Percentiles rank a stretch among this genome's conserved stretches.
Evolutionary conservation across 768 basidiomycete species (phyloP).

Genomic region (Plicaturopsis crispa): DNA sequence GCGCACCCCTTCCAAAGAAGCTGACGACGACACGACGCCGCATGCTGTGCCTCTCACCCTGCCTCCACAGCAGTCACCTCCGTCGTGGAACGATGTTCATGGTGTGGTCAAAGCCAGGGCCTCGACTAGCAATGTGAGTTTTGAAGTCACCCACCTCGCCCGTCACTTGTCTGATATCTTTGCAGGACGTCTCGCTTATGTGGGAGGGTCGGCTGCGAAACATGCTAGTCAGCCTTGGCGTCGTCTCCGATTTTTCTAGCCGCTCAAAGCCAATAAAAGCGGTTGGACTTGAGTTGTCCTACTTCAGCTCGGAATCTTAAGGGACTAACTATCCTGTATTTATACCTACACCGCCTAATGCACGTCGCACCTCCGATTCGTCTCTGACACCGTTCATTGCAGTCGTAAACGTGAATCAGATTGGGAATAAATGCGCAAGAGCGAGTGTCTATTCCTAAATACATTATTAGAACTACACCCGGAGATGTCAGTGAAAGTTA

Average conservation of each 20-base stretch:
- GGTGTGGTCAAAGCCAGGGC: conserved; percentile 88
- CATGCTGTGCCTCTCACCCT: conserved; percentile 7
- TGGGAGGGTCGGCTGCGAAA: conserved; percentile 93
- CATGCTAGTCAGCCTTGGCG: conserved; percentile 83
- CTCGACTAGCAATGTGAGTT: conserved; percentile 80
- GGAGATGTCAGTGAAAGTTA: too few relatives aligned
- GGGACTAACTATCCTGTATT: too few relatives aligned
- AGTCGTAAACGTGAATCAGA: too few relatives aligned
- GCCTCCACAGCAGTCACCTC: conserved; percentile 13
- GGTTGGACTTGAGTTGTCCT: conserved; percentile 88
- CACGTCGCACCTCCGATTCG: too few relatives aligned
- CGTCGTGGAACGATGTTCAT: conserved; percentile 34
- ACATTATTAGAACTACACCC: too few relatives aligned
- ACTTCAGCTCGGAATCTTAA: conserved; percentile 62
- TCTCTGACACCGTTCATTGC: too few relatives aligned
- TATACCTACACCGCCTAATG: too few relatives aligned
- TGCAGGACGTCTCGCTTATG: conserved; percentile 79
- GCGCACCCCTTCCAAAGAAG: conserved; percentile 21
- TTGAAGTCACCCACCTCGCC: background rate
- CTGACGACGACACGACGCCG: conserved; percentile 13
- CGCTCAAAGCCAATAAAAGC: conserved; percentile 82
- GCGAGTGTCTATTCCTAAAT: too few relatives aligned
- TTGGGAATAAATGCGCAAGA: too few relatives aligned
- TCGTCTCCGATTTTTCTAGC: conserved; percentile 85
- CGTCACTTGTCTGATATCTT: background rate